Evolutionary conservation across 1,284 basidiomycete genomes (phyloP), one percentile per base, ranked within the genome.

Genomic region (Fomitopsis schrenkii): DNA sequence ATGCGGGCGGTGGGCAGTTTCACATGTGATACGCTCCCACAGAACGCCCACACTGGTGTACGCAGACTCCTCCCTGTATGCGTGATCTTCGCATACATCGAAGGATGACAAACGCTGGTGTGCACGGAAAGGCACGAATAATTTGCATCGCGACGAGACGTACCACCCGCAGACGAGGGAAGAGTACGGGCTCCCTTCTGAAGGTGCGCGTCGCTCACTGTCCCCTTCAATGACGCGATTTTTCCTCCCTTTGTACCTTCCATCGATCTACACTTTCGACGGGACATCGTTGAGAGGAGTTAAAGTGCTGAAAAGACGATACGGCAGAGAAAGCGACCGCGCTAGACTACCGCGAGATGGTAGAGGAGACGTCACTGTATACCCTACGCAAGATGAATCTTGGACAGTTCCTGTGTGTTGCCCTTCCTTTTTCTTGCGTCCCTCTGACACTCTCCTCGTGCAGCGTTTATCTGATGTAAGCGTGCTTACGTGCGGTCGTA

Each of bases 331-430:
- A 65, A 8, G 72, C 75, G 6, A 71, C 65, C 0, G 59, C 62
- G 22, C 68, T 72, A 64, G 72, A 77, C 63, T 76, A 77, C 62
- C 68, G 68, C 55, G 73, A 75, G 41, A 61, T 74, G 17, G 58
- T 77, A 15, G 76, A 74, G 38, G 77, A 91, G 68, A 85, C 87
- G 12, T 88, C 88, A 1, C 65, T 83, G 5, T 86, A 77, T 72
- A 81, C 82, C 55, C 73, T 88, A 42, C 71, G 75, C 72, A 80
- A 81, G 73, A 72, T 86, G 66, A 62, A 86, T 57, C 66, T 85
- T 22, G 81, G 84, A 66, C 75, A 85, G 69, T 75, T 81, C 59
- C 64, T 83, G 72, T 74, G 56, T 62, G 72, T 67, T 5, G 40
- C 33, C 26, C 73, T 48, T 26, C 28, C 15, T 8, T 15, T n/a